phyloP scores from a whole-genome alignment of 257 asterid species.

The Vinca minor region DNA sequence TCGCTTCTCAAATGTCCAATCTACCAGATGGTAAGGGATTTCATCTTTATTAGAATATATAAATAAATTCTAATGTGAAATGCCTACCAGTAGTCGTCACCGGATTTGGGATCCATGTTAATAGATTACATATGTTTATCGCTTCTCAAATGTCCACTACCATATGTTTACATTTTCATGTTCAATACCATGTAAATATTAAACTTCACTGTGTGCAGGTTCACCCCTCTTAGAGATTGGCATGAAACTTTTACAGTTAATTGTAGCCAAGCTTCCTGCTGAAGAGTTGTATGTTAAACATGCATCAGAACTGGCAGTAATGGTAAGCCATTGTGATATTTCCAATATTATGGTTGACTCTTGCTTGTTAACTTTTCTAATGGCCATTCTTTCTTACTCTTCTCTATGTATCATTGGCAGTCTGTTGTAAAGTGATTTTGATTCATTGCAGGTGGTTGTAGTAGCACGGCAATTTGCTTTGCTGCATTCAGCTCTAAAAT shows the following conservation, averaged over 20 bases:
- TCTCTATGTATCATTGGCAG: background rate
- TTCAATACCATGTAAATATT: too few relatives aligned
- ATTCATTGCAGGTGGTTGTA: constrained; percentile 59
- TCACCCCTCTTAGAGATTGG: constrained; percentile 57
- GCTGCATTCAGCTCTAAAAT: constrained; percentile 68
- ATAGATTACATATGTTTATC: too few relatives aligned
- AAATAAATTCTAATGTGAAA: background rate
- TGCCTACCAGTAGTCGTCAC: background rate
- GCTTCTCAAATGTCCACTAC: too few relatives aligned
- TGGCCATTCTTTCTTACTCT: background rate
- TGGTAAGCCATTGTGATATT: constrained; percentile 40
- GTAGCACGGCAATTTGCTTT: constrained; percentile 68
- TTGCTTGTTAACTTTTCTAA: background rate
- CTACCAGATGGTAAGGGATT: constrained; percentile 52
- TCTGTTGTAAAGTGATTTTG: background rate
- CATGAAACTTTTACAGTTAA: constrained; percentile 57
- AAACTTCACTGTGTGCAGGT: constrained; percentile 34
- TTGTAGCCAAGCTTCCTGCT: constrained; percentile 55
- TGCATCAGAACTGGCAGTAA: constrained; percentile 51
- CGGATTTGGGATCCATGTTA: background rate
- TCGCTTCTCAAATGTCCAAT: constrained; percentile 53
- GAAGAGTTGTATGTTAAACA: constrained; percentile 39
- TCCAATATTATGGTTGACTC: background rate
- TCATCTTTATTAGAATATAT: background rate
- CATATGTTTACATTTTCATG: too few relatives aligned